These are phyloP conservation scores for Endoconidiophora laricicola DNA, from an alignment of 2,329 filamentous ascomycete genomes.

Conservation along the genomic window DNA sequence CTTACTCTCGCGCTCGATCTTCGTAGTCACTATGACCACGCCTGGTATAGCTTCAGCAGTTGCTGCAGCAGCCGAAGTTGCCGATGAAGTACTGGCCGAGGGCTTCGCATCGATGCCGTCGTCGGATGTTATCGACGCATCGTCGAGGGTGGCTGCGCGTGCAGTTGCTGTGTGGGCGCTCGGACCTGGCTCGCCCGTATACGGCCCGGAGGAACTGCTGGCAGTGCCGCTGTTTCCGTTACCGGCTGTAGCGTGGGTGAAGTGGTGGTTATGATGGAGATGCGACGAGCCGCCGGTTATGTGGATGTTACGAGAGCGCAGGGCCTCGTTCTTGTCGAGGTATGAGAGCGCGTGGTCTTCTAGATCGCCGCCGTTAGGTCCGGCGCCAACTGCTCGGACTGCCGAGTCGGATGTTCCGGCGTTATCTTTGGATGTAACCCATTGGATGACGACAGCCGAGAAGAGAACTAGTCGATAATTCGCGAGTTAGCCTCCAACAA, in stretches of 20 bases:
- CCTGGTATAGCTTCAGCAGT: background rate
- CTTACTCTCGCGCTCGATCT: conserved; percentile 22
- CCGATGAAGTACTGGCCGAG: background rate
- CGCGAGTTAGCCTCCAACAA: background rate
- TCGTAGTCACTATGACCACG: conserved; percentile 23
- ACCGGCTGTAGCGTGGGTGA: background rate
- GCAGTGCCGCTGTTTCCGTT: background rate
- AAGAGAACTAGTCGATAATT: conserved; percentile 32
- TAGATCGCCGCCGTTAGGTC: conserved; percentile 1
- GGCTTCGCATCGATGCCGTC: conserved; percentile 2
- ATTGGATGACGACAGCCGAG: conserved; percentile 43
- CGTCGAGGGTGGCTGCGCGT: conserved; percentile 4
- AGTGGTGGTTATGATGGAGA: background rate
- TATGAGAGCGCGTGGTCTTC: conserved; percentile 4
- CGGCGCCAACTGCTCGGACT: conserved; percentile 9
- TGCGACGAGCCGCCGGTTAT: background rate
- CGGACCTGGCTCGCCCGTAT: background rate
- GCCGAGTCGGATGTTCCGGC: conserved; percentile 19
- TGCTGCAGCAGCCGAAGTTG: background rate
- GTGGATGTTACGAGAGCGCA: background rate
- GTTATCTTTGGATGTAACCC: conserved; percentile 35
- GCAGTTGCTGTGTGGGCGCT: conserved; percentile 7
- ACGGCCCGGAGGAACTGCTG: background rate
- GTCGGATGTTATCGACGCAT: conserved; percentile 1
- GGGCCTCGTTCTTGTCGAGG: conserved; percentile 1